Base-by-base conservation (phyloP, 73 alveolate species). In the Paramecium bursaria region DNA sequence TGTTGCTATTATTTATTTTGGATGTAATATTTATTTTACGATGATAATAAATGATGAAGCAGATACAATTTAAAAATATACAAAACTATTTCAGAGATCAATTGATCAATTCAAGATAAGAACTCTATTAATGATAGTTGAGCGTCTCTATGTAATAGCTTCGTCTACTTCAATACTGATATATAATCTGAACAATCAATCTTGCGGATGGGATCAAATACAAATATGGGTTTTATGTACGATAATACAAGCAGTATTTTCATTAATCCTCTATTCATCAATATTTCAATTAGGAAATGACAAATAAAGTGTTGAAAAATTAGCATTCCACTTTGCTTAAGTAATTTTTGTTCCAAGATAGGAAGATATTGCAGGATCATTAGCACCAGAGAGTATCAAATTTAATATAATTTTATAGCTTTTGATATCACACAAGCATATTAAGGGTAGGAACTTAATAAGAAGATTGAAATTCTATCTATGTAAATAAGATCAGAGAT, bases 381-480 rank as follows among this genome's bases (percentile, higher is more conserved):
- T 67, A 3, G 82, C 82, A 11, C 82, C 57, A 35, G 82, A 67
- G 44, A 46, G 82, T 35, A 67, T 39, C 3, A 14, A 21, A 31
- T 14, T 25, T 13, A 11, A 4, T 9, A 15, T 2, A 42, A 5
- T 7, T 39, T 5, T 4, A 2, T 33, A 35, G 82, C 17, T 39
- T 35, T 67, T 17, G 82, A 67, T 67, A 53, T 57, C 0, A 67
- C 82, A 11, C 42, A 42, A 21, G 21, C 17, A 10, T 42, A 39
- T 2, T n/a, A 21, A 15, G 50, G 11, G 3, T 6, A 11, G 57
- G 82, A 67, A 6, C 4, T 67, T 7, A 22, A n/a, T 39, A 67
- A 67, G 44, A 67, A 67, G 46, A 25, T 26, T 31, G 82, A 67
- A 19, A 13, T 67, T 13, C 13, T 67, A 47, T 10, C 49, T 39